Percentiles rank a stretch among this genome's conserved stretches.
These are phyloP conservation scores for Fragaria iinumae DNA, from an alignment of 306 rosid genomes.

Conservation along the genomic window DNA sequence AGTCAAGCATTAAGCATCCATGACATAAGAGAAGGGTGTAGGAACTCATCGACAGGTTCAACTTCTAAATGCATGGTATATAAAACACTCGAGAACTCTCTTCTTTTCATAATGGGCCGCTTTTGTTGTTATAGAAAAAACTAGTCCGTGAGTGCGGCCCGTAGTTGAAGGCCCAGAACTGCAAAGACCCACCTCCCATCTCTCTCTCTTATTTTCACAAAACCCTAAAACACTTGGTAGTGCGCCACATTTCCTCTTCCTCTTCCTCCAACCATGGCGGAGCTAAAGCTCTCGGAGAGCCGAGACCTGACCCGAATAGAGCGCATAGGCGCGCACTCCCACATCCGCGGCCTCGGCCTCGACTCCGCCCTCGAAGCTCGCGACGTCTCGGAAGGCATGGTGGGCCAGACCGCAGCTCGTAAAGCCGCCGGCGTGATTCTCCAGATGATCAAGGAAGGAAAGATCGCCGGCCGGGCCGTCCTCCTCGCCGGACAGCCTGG, in stretches of 20 bases:
- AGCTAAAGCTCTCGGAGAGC: conserved; percentile 76
- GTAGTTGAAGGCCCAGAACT: neutral
- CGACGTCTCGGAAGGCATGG: conserved; percentile 92
- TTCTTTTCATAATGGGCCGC: too few species aligned
- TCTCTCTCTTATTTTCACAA: too few species aligned
- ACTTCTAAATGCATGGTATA: too few species aligned
- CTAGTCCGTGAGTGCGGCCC: neutral
- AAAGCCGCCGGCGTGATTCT: conserved; percentile 93
- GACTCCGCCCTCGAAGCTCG: conserved; percentile 87
- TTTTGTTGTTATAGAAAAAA: too few species aligned
- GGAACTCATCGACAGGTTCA: too few species aligned
- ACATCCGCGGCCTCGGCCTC: conserved; percentile 94
- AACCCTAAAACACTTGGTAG: too few species aligned
- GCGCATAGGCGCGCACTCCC: conserved; percentile 98
- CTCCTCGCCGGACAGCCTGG: conserved; percentile 94
- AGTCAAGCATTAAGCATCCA: too few species aligned
- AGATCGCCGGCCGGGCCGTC: conserved; percentile 89
- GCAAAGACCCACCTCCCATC: neutral
- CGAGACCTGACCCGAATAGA: conserved; percentile 94
- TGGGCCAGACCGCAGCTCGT: conserved; percentile 84
- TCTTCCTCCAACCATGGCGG: conserved; percentile 30
- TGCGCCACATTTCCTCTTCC: too few species aligned
- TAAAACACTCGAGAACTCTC: too few species aligned
- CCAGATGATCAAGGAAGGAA: conserved; percentile 88
- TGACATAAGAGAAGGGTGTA: too few species aligned